These are phyloP conservation scores for Fusarium nisikadoi DNA, from an alignment of 2,329 filamentous ascomycete genomes.

Conservation along the genomic window DNA sequence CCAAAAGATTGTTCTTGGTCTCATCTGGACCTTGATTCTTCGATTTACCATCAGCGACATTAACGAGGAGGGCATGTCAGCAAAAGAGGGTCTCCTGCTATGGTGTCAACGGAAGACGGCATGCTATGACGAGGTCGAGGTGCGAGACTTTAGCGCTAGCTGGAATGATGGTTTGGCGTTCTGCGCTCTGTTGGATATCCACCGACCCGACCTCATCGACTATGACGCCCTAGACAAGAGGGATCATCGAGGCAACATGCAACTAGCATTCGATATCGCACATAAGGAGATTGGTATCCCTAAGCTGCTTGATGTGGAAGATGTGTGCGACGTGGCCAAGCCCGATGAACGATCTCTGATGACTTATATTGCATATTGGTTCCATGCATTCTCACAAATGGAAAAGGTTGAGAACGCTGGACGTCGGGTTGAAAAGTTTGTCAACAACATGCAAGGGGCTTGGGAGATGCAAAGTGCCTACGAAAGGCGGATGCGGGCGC, in stretches of 20 bases:
- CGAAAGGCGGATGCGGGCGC: conserved; percentile 86
- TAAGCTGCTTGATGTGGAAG: conserved; percentile 93
- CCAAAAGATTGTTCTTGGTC: conserved; percentile 93
- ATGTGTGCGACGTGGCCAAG: conserved; percentile 95
- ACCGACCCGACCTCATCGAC: conserved; percentile 96
- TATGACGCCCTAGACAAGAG: conserved; percentile 94
- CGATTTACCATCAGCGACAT: conserved; percentile 99
- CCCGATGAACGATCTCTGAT: conserved; percentile 97
- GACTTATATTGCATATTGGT: conserved; percentile 99
- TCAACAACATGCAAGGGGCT: conserved; percentile 97
- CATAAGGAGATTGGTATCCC: conserved; percentile 97
- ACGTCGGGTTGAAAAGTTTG: conserved; percentile 95
- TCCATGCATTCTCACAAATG: conserved; percentile 99
- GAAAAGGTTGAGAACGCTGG: conserved; percentile 98
- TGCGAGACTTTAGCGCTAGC: conserved; percentile 92
- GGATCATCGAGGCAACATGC: conserved; percentile 97
- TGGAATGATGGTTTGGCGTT: conserved; percentile 99
- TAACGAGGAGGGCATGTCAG: conserved; percentile 96
- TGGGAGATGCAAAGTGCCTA: conserved; percentile 99
- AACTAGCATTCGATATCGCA: conserved; percentile 95
- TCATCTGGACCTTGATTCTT: conserved; percentile 98
- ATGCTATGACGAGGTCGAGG: conserved; percentile 96
- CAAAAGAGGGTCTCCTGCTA: conserved; percentile 91
- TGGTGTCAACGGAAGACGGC: conserved; percentile 99
- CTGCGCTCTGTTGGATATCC: conserved; percentile 95